Base-by-base conservation (phyloP, 2,329 filamentous ascomycete genomes). In the Aspergillus proliferans region DNA sequence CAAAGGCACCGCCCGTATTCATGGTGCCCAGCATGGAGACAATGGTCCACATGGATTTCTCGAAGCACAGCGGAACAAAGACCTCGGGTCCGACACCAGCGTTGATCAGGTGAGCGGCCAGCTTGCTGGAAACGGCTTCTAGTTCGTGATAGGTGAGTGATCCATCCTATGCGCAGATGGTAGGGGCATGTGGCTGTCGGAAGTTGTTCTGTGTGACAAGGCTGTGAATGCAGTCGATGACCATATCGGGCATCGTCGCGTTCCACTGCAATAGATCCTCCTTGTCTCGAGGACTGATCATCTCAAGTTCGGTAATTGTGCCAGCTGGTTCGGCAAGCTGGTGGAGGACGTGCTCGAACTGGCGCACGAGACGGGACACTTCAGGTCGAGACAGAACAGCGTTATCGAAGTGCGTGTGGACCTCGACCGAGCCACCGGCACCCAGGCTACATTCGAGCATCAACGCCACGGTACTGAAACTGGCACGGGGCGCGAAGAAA, bases 321-420 rank as follows among this genome's bases (percentile, higher is more conserved):
- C 46, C 36, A 0, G 33, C 28, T 2, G 50, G 46, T 9, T 30
- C 41, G 7, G 44, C 46, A 6, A 55, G 47, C 39, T 55, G 52
- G 3, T 49, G 50, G 40, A 55, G 18, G 19, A 55, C 28, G 26
- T 54, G 49, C 49, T 52, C 52, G 8, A 54, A 52, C 33, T 54
- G 52, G 5, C 24, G 47, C 2, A 49, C 49, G 7, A 54, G 47
- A 22, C 49, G 49, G 9, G 40, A 30, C 6, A 52, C 47, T 42
- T 52, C 44, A 4, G 12, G 30, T 8, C 30, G 30, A 2, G 45
- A 24, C 24, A 52, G 24, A 15, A 52, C 49, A 10, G 42, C 47
- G 9, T 50, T 45, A 39, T 54, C 52, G n/a, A 54, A 54, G 45
- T 54, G 47, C 5, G 52, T 45, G 15, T 52, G 49, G n/a, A 52